Evolutionary conservation across 345 rosid genomes (phyloP), one percentile per base, ranked within the genome.

Genomic region (Eucalyptus fibrosa): DNA sequence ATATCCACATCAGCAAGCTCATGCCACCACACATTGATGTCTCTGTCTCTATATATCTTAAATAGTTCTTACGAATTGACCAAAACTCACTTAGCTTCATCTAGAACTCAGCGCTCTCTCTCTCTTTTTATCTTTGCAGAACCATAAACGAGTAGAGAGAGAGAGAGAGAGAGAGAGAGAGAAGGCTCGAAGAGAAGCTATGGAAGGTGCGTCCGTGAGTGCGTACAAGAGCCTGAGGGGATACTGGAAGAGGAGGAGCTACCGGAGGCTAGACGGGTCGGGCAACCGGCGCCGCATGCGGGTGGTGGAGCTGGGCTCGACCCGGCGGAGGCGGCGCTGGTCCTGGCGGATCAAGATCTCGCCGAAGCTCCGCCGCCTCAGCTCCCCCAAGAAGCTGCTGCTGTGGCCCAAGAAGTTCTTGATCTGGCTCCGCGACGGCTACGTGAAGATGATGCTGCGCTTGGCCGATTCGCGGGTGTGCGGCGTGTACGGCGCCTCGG

Each of bases 391-490:
- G 80, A 42, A 88, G 19, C 50, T 93, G n/a, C 77, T 40, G 88
- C 90, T 90, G 23, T 90, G 92, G 15, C 96, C 97, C 19, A 96
- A 93, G 92, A 93, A 90, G 91, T 40, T 93, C 47, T 47, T 95
- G 34, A 92, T 92, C 45, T 94, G 96, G 94, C 92, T 96, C 26
- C 90, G 98, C 6, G 97, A 95, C 88, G 94, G 96, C n/a, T 96
- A 95, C 92, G 96, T 94, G 86, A 96, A 93, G 40, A 92, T 94
- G 97, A 95, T 95, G 97, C 88, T 95, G 49, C 87, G 93, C 60
- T 32, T 96, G 12, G 96, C 95, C 9, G 92, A 90, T 53, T 93
- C 96, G 53, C 92, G 90, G 88, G 90, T 92, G 60, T 69, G 91
- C 34, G 89, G 89, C 50, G 62, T 89, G 2, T 91, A 92, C 91